Percentiles rank a stretch among this genome's conserved stretches.
Evolutionary conservation across 1,284 basidiomycete genomes (phyloP).

Genomic region (Leucoagaricus sp.): DNA sequence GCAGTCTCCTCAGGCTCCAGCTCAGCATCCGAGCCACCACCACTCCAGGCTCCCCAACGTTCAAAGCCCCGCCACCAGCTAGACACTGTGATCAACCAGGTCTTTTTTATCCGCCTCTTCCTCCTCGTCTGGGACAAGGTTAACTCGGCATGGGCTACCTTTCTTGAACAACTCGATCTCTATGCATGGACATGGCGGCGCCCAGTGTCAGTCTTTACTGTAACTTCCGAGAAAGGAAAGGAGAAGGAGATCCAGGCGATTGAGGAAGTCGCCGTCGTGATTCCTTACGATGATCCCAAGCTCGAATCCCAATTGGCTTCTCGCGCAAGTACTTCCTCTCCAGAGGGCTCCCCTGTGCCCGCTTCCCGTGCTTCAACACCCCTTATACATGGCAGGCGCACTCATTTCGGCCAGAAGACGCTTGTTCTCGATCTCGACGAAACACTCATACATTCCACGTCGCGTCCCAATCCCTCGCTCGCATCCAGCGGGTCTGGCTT

Average conservation of each 20-base stretch:
- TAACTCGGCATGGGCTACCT: conserved; percentile 36
- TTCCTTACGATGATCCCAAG: conserved; percentile 15
- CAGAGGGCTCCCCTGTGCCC: conserved; percentile 17
- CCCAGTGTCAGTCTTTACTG: conserved; percentile 8
- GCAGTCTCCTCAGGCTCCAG: no score
- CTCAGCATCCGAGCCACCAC: conserved; percentile 17
- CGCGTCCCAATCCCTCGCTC: conserved; percentile 62
- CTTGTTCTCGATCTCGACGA: conserved; percentile 97
- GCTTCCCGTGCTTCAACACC: conserved; percentile 48
- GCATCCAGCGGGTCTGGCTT: conserved; percentile 53
- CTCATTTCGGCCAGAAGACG: conserved; percentile 84
- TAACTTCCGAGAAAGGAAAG: conserved; percentile 18
- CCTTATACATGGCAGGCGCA: conserved; percentile 49
- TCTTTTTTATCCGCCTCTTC: conserved; percentile 44
- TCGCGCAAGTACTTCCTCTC: conserved; percentile 16
- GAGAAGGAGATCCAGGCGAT: conserved; percentile 19
- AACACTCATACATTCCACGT: conserved; percentile 97
- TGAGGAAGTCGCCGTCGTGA: conserved; percentile 13
- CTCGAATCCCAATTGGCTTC: conserved; percentile 21
- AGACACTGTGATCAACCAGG: conserved; percentile 35
- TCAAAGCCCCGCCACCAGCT: conserved; percentile 29
- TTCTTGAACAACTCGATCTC: conserved; percentile 24
- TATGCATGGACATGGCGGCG: conserved; percentile 16
- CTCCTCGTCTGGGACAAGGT: conserved; percentile 41
- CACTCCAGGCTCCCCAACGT: conserved; percentile 23